phyloP scores from a whole-genome alignment of 2,329 filamentous ascomycete species.

The Cytospora mali region DNA sequence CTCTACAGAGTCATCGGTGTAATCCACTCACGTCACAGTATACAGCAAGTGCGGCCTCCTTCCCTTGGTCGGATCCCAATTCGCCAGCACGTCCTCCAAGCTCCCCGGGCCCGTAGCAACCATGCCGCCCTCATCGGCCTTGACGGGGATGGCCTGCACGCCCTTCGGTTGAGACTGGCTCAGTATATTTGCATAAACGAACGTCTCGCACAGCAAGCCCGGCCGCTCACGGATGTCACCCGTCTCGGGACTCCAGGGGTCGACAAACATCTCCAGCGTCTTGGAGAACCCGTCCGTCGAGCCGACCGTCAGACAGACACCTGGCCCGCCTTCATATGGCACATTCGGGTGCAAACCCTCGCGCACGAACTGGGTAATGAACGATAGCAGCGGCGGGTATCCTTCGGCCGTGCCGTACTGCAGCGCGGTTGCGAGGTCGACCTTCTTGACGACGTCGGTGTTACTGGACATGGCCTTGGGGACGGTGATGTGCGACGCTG shows the following conservation, averaged over 20 bases:
- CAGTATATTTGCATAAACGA: conserved; percentile 78
- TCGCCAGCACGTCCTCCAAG: conserved; percentile 74
- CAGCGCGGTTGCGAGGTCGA: conserved; percentile 79
- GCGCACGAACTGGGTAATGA: conserved; percentile 76
- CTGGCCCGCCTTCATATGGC: conserved; percentile 75
- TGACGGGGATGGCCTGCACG: conserved; percentile 72
- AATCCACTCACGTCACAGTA: conserved; percentile 75
- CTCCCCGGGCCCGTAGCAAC: conserved; percentile 71
- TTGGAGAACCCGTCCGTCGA: conserved; percentile 86
- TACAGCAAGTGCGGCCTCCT: conserved; percentile 84
- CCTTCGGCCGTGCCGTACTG: conserved; percentile 87
- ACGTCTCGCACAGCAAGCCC: conserved; percentile 78
- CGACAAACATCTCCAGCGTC: conserved; percentile 71
- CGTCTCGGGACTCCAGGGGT: conserved; percentile 72
- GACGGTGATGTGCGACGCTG: conserved; percentile 63
- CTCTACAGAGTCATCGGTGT: background rate
- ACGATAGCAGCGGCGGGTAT: conserved; percentile 76
- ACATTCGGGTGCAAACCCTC: conserved; percentile 79
- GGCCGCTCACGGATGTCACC: conserved; percentile 71
- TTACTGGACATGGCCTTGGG: conserved; percentile 64
- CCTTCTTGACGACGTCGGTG: conserved; percentile 64
- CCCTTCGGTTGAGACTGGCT: conserved; percentile 68
- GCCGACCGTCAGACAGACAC: conserved; percentile 78
- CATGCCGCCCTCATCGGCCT: conserved; percentile 81
- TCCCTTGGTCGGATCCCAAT: conserved; percentile 77